Base-by-base conservation (phyloP, 2,329 filamentous ascomycete genomes). In the Ophiostoma sp. region DNA sequence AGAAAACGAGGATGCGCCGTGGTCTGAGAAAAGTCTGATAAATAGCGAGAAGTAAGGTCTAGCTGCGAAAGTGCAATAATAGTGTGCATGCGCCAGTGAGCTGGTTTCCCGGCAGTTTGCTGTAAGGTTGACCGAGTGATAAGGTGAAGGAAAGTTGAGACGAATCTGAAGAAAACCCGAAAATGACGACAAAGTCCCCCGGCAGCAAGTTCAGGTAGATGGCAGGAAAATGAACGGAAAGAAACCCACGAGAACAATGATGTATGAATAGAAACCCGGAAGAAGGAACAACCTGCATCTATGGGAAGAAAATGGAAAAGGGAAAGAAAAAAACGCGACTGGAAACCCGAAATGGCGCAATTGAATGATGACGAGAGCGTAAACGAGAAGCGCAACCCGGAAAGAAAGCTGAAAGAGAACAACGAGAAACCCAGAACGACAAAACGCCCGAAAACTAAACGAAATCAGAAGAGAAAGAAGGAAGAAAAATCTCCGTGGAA, bases 131-230 rank as follows among this genome's bases (percentile, higher is more conserved):
- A 33, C 64, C n/a, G 36, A 66, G 61, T 66, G 61, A 66, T 22
- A 66, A 42, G 45, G 61, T 66, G 36, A 69, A 28, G 7, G 42
- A 33, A 69, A 50, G 15, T 42, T 55, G 66, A 69, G 66, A 69
- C 9, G n/a, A 42, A 36, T 17, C 28, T 52, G 48, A 68, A 68
- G 64, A 25, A 12, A 28, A 55, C 2, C 19, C 59, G 25, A 36
- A 52, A 52, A 55, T 8, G 45, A 69, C 17, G 5, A 12, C 31
- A 36, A 17, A n/a, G 2, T 19, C 25, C 22, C 42, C 45, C 4
- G 4, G 3, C 42, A 48, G 15, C 15, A 22, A 33, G 50, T n/a
- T n/a, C n/a, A n/a, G n/a, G n/a, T 55, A 55, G 22, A 55, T 55
- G 50, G 22, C 28, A 8, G 22, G 9, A 9, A 39, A 55, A 55